phyloP scores from a whole-genome alignment of 768 basidiomycete genomes.

The Leccinum variicolor region DNA sequence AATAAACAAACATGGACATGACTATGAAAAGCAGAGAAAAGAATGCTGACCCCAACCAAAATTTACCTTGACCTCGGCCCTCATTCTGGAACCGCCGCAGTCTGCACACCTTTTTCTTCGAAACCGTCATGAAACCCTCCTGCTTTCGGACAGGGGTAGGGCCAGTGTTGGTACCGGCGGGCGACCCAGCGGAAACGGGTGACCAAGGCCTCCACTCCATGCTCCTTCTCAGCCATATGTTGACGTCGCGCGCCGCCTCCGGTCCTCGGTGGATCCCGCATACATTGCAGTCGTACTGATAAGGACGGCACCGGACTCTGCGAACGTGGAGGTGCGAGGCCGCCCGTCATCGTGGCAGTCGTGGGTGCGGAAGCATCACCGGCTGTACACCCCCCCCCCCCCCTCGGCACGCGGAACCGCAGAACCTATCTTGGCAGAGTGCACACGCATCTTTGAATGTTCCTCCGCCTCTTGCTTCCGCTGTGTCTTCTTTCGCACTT shows the following conservation, averaged over 20 bases:
- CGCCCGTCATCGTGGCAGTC: too few species aligned
- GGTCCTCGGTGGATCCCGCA: background rate
- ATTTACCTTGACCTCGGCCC: too few species aligned
- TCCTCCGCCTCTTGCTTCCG: constrained; percentile 68
- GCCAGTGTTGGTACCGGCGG: too few species aligned
- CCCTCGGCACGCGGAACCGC: constrained; percentile 21
- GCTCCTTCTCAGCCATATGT: constrained; percentile 22
- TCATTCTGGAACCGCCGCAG: too few species aligned
- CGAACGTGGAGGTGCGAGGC: constrained; percentile 35
- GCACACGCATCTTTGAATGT: constrained; percentile 31
- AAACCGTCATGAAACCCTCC: too few species aligned
- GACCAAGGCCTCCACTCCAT: constrained; percentile 6
- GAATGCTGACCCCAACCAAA: too few species aligned
- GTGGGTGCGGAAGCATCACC: too few species aligned
- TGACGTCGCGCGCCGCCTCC: constrained; percentile 56
- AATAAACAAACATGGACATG: too few species aligned
- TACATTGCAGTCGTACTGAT: background rate
- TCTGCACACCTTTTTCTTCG: too few species aligned
- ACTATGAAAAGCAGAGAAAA: too few species aligned
- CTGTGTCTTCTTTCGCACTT: constrained; percentile 47
- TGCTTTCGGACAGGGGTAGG: too few species aligned
- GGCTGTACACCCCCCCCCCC: too few species aligned
- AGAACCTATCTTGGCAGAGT: constrained; percentile 18
- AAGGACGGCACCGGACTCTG: constrained; percentile 51
- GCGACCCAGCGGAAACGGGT: background rate